Conservation (phyloP, 2,329 filamentous ascomycete species). For the Alternaria ethzedia region DNA sequence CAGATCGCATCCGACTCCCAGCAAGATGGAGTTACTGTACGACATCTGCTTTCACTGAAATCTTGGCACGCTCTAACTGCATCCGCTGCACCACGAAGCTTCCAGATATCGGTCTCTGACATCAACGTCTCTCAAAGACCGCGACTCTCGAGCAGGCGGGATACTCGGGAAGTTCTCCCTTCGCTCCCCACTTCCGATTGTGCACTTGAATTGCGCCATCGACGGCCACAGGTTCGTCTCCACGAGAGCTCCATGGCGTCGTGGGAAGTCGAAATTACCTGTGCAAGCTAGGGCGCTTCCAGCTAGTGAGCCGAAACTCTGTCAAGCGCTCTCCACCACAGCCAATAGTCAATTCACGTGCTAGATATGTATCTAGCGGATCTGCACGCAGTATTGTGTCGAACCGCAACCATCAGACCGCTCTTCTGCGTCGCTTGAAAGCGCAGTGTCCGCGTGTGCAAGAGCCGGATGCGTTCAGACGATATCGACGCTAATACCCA, state of each 20-base stretch:
- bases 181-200: background rate
- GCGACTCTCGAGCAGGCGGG: background rate
- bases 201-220: constrained; percentile 1
- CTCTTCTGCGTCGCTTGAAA: constrained; percentile 5
- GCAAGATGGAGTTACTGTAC: background rate
- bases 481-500: constrained; percentile 9
- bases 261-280: constrained; percentile 22
- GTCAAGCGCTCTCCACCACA: constrained; percentile 2
- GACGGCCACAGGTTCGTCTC: background rate
- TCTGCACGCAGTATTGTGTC: background rate
- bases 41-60: background rate
- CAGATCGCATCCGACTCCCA: background rate
- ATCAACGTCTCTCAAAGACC: background rate
- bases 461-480: constrained; percentile 10
- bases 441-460: constrained; percentile 13
- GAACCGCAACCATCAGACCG: constrained; percentile 9
- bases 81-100: background rate
- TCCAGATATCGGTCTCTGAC: background rate
- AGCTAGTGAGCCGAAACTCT: constrained; percentile 19
- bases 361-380: constrained; percentile 4
- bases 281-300: constrained; percentile 12
- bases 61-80: background rate
- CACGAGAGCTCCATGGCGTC: background rate
- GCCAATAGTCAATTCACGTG: constrained; percentile 22
- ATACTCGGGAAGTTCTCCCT: background rate